Evolutionary conservation across 176 grass and related monocot genomes (phyloP).

Genomic region (Eremochloa ophiuroides): DNA sequence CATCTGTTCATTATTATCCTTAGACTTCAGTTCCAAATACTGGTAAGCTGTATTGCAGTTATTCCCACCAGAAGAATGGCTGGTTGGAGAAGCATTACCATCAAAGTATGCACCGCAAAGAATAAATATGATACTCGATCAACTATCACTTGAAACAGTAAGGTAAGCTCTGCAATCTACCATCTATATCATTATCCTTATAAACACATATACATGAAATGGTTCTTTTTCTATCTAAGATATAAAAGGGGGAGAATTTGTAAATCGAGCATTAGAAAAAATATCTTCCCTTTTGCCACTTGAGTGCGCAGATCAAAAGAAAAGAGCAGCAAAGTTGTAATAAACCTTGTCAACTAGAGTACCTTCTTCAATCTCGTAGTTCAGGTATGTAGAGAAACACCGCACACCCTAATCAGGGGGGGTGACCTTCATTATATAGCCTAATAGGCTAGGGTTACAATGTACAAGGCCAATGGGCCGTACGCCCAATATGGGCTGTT

Average conservation of each 20-base stretch:
- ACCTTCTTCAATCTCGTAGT: neutral
- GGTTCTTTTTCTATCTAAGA: neutral
- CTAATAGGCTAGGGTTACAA: too few relatives aligned
- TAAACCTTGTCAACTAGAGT: neutral
- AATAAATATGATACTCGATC: conserved; percentile 72
- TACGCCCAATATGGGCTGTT: too few relatives aligned
- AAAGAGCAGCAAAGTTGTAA: neutral
- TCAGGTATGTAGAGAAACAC: too few relatives aligned
- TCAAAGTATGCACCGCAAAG: conserved; percentile 63
- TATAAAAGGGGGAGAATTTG: neutral
- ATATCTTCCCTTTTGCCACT: neutral
- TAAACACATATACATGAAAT: neutral
- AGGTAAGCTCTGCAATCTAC: conserved; percentile 43
- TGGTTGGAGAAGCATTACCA: conserved; percentile 55
- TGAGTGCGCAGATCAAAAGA: neutral
- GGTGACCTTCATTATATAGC: too few relatives aligned
- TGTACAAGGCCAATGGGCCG: too few relatives aligned
- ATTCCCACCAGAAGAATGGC: conserved; percentile 91
- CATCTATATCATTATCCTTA: neutral
- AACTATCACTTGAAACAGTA: conserved; percentile 70
- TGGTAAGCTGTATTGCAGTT: conserved; percentile 40
- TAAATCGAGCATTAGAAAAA: neutral
- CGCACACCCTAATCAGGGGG: too few relatives aligned
- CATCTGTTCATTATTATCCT: conserved; percentile 2
- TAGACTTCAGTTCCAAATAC: conserved; percentile 8